Evolutionary conservation across 176 grass and related monocot species (phyloP).

Genomic region (Rhynchospora pubera): DNA sequence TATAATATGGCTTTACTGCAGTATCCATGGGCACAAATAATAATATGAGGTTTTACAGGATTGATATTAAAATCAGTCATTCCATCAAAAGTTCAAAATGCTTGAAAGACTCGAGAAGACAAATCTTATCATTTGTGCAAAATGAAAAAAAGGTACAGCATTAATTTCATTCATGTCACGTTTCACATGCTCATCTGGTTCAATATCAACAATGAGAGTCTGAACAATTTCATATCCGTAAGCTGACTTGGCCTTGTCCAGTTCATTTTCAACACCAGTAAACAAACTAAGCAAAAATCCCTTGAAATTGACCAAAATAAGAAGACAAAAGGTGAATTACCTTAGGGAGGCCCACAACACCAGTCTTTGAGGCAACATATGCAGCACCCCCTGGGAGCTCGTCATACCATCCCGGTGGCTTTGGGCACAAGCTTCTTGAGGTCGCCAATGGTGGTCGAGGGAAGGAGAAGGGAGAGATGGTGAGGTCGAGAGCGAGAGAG

Average conservation of each 20-base stretch:
- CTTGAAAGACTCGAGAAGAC: background rate
- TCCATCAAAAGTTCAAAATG: background rate
- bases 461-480: no score
- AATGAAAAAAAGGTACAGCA: conserved; percentile 26
- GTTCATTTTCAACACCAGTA: conserved; percentile 79
- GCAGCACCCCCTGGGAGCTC: no score
- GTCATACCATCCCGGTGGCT: no score
- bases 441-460: no score
- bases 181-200: conserved; percentile 67
- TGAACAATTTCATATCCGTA: conserved; percentile 43
- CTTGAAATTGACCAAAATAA: no score
- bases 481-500: no score
- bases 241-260: conserved; percentile 61
- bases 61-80: background rate
- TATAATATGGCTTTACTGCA: background rate
- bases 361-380: no score
- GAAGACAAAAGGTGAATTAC: no score
- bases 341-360: no score
- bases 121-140: background rate
- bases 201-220: conserved; percentile 60
- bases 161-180: conserved; percentile 82
- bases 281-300: no score
- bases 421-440: no score
- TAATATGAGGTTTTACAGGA: background rate
- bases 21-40: background rate